Percentiles rank a stretch among this genome's conserved stretches.
phyloP scores from a whole-genome alignment of 2,329 filamentous ascomycete genomes.

The Penicillium hordei region DNA sequence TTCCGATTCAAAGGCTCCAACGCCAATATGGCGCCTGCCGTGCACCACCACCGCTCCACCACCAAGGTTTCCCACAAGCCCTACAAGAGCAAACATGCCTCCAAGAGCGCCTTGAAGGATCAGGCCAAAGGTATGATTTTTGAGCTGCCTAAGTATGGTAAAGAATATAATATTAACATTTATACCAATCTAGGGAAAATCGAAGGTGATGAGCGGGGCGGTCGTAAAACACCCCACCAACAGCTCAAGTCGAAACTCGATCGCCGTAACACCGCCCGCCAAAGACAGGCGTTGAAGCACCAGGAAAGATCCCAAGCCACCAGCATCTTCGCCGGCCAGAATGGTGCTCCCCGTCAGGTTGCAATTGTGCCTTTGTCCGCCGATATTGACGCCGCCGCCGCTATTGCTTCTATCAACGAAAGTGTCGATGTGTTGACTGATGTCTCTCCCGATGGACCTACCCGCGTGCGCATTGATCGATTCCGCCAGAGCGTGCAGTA shows the following conservation, averaged over 20 bases:
- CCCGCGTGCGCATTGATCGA: slow-evolving; percentile 73
- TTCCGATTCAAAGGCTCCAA: slow-evolving; percentile 78
- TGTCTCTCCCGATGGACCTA: slow-evolving; percentile 57
- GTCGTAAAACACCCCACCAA: slow-evolving; percentile 86
- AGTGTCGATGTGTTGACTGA: slow-evolving; percentile 77
- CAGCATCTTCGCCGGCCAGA: slow-evolving; percentile 79
- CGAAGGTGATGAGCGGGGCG: slow-evolving; percentile 66
- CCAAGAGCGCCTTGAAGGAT: slow-evolving; percentile 83
- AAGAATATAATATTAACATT: slow-evolving; percentile 9
- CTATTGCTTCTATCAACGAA: slow-evolving; percentile 69
- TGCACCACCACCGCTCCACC: slow-evolving; percentile 84
- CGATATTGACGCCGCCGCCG: slow-evolving; percentile 66
- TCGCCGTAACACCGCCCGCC: slow-evolving; percentile 89
- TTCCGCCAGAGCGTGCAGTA: slow-evolving; percentile 97
- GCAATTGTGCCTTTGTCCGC: slow-evolving; percentile 81
- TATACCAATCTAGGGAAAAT: slow-evolving; percentile 65
- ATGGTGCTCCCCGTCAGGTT: slow-evolving; percentile 84
- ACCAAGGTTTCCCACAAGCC: slow-evolving; percentile 85
- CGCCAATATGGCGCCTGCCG: slow-evolving; percentile 71
- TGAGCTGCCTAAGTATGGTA: not conserved
- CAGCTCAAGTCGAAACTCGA: slow-evolving; percentile 98
- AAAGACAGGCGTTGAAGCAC: slow-evolving; percentile 80
- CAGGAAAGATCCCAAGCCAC: slow-evolving; percentile 76
- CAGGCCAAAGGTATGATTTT: slow-evolving; percentile 69
- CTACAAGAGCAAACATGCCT: slow-evolving; percentile 89